Base-by-base conservation (phyloP, 2,329 filamentous ascomycete species). In the Fulvia fulva region DNA sequence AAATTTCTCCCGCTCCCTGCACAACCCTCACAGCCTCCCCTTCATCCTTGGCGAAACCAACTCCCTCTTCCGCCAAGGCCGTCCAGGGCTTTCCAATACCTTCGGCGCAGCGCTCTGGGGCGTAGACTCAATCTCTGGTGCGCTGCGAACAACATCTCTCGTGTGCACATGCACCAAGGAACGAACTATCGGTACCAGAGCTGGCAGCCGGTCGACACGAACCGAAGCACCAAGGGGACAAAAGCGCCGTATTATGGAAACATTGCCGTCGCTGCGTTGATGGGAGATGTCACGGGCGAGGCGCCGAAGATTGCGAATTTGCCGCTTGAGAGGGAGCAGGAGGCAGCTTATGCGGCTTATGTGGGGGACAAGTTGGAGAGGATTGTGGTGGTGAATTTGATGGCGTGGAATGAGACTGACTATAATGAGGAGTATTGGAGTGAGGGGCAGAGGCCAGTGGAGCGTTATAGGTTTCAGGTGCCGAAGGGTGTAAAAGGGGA, bases 71-170 rank as follows among this genome's bases (percentile, higher is more conserved):
- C 82, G 83, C 68, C 76, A 87, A 73, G 85, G 84, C 55, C 77
- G 78, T 5, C 81, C 84, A 0, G 84, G 84, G 0, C 74, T 87
- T 19, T 86, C 83, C 41, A 85, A 87, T 73, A 77, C 82, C 0
- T 88, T 87, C 68, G 85, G 85, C 34, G 85, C 84, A 9, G 83
- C 84, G 9, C 80, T 87, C 19, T 87, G 84, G 85, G 82, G 77
- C 23, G 67, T 87, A 12, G 84, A 87, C 70, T 86, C 74, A 81
- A 81, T 62, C 75, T 87, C 5, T 83, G 81, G 67, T 78, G 78
- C 54, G 85, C 84, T 1, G 75, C 80, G 0, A 77, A 78, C 1
- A 81, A 80, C 16, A 81, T 87, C 71, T 74, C 74, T 46, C 79
- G 84, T 21, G 77, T 84, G 2, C 83, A 87, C 67, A 83, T 87